These are phyloP conservation scores for Physcomitrellopsis africana DNA, from an alignment of 225 moss, liverwort and hornwort species.

Conservation along the genomic window DNA sequence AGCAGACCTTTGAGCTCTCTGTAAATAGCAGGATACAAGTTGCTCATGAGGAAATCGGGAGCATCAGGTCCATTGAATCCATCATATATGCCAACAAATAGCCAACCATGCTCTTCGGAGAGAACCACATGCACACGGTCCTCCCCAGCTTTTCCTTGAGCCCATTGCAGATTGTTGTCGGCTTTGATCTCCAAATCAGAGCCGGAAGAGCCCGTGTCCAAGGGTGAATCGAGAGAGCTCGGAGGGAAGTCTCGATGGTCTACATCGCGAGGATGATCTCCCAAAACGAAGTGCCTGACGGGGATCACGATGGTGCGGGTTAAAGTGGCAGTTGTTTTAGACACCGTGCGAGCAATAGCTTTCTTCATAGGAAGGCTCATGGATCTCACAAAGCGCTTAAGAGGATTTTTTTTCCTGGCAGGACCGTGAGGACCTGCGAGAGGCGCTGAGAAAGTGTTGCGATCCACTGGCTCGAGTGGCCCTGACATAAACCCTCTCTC, in stretches of 20 bases:
- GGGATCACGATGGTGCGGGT: constrained; percentile 78
- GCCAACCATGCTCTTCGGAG: constrained; percentile 97
- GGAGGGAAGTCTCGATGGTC: constrained; percentile 35
- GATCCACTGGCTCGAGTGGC: constrained; percentile 84
- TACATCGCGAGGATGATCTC: constrained; percentile 45
- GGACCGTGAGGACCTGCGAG: constrained; percentile 63
- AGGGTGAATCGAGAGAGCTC: constrained; percentile 47
- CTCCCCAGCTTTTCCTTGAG: constrained; percentile 98
- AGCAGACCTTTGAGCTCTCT: constrained; percentile 87
- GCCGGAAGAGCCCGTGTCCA: constrained; percentile 59
- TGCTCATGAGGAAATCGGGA: constrained; percentile 99
- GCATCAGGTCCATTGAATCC: constrained; percentile 98
- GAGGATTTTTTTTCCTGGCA: constrained; percentile 58
- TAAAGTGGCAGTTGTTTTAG: constrained; percentile 76
- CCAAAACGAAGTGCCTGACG: constrained; percentile 68
- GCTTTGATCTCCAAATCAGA: constrained; percentile 75
- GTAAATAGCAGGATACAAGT: constrained; percentile 87
- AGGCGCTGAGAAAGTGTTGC: constrained; percentile 90
- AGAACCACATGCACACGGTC: constrained; percentile 98
- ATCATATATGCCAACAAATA: constrained; percentile 97
- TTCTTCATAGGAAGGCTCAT: constrained; percentile 84
- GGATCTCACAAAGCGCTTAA: constrained; percentile 73
- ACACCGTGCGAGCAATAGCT: constrained; percentile 72
- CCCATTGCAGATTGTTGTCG: constrained; percentile 90
- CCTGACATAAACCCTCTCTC: constrained; percentile 90